phyloP scores from a whole-genome alignment of 2,329 filamentous ascomycete species.

The Aspergillus aculeatus region DNA sequence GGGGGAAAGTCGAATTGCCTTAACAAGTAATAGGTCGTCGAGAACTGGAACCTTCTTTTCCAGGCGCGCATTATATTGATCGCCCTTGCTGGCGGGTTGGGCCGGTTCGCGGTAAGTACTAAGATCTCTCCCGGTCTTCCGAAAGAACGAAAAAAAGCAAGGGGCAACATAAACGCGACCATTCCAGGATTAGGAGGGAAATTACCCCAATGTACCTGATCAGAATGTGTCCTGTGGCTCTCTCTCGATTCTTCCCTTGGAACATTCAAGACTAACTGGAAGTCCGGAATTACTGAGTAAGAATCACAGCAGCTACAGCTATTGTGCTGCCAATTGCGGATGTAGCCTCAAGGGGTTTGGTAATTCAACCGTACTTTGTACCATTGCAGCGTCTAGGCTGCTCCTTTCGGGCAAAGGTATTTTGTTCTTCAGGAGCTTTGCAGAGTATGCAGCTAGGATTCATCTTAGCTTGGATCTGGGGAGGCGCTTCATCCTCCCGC shows the following conservation, averaged over 20 bases:
- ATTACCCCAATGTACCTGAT: background rate
- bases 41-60: background rate
- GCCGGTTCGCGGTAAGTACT: conserved; percentile 12
- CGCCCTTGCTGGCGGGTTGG: conserved; percentile 18
- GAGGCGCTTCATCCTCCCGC: background rate
- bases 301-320: too few relatives aligned
- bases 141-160: background rate
- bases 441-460: background rate
- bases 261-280: too few relatives aligned
- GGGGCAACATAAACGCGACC: background rate
- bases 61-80: background rate
- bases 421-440: background rate
- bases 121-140: conserved; percentile 3
- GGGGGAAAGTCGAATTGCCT: background rate
- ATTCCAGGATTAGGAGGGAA: background rate
- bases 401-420: background rate
- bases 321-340: background rate
- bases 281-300: too few relatives aligned
- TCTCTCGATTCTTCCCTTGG: background rate
- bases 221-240: background rate
- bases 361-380: background rate
- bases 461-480: background rate
- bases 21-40: background rate
- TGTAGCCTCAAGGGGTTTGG: background rate
- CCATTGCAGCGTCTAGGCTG: background rate